A percentile compares a stretch with the other conserved stretches of the same genome.
Evolutionary conservation across 73 alveolate species (phyloP).

Genomic region (Paramecium bursaria): DNA sequence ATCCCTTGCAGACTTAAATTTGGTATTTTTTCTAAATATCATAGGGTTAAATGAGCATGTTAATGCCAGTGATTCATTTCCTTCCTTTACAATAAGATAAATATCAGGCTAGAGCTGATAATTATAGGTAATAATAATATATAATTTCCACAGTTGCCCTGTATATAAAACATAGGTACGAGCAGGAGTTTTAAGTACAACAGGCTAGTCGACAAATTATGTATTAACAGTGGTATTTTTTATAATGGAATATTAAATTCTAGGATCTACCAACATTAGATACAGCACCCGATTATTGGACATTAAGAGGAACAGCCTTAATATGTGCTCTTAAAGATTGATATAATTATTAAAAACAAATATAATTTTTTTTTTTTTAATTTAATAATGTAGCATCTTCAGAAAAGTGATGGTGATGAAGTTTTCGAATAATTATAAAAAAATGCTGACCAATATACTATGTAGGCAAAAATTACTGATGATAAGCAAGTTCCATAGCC

Average conservation of each 20-base stretch:
- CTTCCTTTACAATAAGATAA: slow-evolving; percentile 90
- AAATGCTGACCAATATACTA: slow-evolving; percentile 16
- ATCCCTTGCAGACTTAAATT: slow-evolving; percentile 78
- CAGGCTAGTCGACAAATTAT: slow-evolving; percentile 97
- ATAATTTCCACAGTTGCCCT: slow-evolving; percentile 89
- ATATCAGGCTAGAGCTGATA: slow-evolving; percentile 84
- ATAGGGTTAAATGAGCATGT: slow-evolving; percentile 60
- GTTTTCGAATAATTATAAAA: neutral
- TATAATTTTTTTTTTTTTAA: no score
- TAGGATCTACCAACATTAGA: slow-evolving; percentile 82
- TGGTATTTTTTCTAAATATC: slow-evolving; percentile 4
- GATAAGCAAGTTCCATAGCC: no score
- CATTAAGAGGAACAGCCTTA: slow-evolving; percentile 89
- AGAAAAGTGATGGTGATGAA: slow-evolving; percentile 30
- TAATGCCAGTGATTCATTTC: slow-evolving; percentile 95
- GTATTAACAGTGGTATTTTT: slow-evolving; percentile 89
- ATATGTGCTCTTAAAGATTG: slow-evolving; percentile 86
- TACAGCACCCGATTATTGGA: slow-evolving; percentile 87
- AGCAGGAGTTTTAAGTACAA: slow-evolving; percentile 96
- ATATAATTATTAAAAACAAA: slow-evolving; percentile 17
- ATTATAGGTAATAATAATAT: slow-evolving; percentile 34
- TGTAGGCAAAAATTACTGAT: no score
- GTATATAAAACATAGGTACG: slow-evolving; percentile 95
- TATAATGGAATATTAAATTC: slow-evolving; percentile 23
- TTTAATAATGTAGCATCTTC: neutral